phyloP scores from a whole-genome alignment of 1,139 yeast species.

The Candida dubliniensis region DNA sequence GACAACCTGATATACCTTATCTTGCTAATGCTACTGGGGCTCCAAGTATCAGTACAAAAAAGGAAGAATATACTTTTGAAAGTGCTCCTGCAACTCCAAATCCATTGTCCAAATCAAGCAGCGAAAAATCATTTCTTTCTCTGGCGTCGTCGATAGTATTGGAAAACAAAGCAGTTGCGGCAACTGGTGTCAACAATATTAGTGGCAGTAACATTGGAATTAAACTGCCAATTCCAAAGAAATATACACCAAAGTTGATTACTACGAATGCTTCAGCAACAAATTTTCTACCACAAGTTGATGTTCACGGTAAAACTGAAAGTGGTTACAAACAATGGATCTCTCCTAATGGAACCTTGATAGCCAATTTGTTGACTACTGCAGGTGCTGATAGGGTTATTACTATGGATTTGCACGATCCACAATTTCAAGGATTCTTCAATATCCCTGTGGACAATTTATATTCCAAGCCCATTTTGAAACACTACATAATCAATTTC shows the following conservation, averaged over 20 bases:
- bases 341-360: constrained; percentile 90
- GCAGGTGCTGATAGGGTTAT: constrained; percentile 97
- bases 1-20: constrained; percentile 96
- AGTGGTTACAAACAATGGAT: constrained; percentile 92
- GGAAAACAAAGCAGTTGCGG: neutral
- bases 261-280: constrained; percentile 32
- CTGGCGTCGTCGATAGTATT: neutral
- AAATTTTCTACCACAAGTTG: constrained; percentile 31
- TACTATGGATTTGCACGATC: constrained; percentile 97
- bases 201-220: neutral
- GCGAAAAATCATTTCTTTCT: neutral
- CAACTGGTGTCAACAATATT: constrained; percentile 12
- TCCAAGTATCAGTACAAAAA: constrained; percentile 40
- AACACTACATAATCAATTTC: constrained; percentile 71
- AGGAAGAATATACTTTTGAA: constrained; percentile 54
- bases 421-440: constrained; percentile 92
- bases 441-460: constrained; percentile 91
- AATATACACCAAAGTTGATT: constrained; percentile 27
- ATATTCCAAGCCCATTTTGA: constrained; percentile 80
- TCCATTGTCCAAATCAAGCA: constrained; percentile 29
- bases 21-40: constrained; percentile 63
- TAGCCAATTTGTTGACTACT: constrained; percentile 83
- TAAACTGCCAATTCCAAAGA: constrained; percentile 12
- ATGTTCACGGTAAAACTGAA: constrained; percentile 41
- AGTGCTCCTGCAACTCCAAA: constrained; percentile 66